Percentiles rank a stretch among this genome's conserved stretches.
Conservation (phyloP, 306 rosid species). For the Trifolium dubium region DNA sequence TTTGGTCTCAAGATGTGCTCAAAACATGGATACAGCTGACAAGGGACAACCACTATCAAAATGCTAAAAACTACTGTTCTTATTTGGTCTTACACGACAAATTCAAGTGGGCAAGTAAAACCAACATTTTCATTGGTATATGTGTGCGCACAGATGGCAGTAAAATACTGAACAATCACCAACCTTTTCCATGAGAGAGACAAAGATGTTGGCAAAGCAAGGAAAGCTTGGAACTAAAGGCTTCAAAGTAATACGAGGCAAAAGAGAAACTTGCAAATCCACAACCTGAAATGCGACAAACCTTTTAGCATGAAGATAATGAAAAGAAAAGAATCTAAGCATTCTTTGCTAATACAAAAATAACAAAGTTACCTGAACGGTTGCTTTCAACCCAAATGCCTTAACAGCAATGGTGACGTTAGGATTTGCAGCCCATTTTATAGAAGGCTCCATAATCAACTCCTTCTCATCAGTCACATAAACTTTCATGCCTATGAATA, state of each 20-base stretch:
- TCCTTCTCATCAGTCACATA: slow-evolving; percentile 91
- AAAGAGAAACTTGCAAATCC: slow-evolving; percentile 79
- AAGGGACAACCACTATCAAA: neutral
- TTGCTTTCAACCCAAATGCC: slow-evolving; percentile 94
- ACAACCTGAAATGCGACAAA: slow-evolving; percentile 61
- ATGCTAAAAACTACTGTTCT: slow-evolving; percentile 19
- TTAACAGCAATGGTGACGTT: slow-evolving; percentile 69
- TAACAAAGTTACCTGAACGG: slow-evolving; percentile 61
- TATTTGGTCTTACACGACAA: neutral
- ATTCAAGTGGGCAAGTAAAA: slow-evolving; percentile 1
- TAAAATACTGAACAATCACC: slow-evolving; percentile 41
- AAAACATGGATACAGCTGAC: slow-evolving; percentile 24
- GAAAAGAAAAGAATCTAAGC: neutral
- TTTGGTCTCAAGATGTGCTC: neutral
- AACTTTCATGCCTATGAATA: slow-evolving; percentile 58
- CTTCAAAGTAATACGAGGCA: slow-evolving; percentile 86
- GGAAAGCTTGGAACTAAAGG: slow-evolving; percentile 99
- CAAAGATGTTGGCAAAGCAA: slow-evolving; percentile 80
- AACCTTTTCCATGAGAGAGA: slow-evolving; percentile 97
- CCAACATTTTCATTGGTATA: neutral
- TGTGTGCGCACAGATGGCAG: neutral
- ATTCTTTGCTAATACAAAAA: slow-evolving; percentile 5
- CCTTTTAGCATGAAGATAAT: slow-evolving; percentile 14
- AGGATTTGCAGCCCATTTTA: slow-evolving; percentile 97
- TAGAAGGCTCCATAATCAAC: slow-evolving; percentile 86